phyloP scores from a whole-genome alignment of 2,329 filamentous ascomycete species.

The Arthrobotrys iridis region DNA sequence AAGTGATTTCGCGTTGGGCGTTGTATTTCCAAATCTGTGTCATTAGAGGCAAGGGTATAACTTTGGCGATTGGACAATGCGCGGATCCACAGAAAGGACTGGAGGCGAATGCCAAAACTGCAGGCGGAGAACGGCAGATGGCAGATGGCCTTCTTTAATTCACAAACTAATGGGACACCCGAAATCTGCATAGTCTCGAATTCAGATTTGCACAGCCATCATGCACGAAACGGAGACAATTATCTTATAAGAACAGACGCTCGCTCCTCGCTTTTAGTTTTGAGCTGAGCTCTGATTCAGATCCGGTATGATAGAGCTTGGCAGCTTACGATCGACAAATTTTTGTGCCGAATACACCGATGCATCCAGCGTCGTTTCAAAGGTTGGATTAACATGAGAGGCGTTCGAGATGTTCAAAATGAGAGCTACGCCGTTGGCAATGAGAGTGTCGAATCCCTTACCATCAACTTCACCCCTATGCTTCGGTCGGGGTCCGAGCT shows the following conservation, averaged over 20 bases:
- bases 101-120: conserved; percentile 10
- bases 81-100: background rate
- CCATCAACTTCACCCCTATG: conserved; percentile 36
- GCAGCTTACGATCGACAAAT: no score
- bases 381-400: conserved; percentile 31
- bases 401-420: conserved; percentile 9
- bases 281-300: background rate
- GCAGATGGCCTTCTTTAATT: background rate
- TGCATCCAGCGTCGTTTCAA: background rate
- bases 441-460: conserved; percentile 32
- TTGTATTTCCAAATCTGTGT: no score
- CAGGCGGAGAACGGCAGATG: background rate
- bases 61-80: conserved; percentile 2
- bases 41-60: background rate
- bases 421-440: conserved; percentile 11
- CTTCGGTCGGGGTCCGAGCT: conserved; percentile 21
- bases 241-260: background rate
- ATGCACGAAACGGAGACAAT: background rate
- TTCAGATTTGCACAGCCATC: conserved; percentile 8
- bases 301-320: no score
- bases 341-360: background rate
- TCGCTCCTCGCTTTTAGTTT: background rate
- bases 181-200: conserved; percentile 2
- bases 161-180: no score
- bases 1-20: background rate